Evolutionary conservation across 108 stramenopile species (phyloP), one percentile per base, ranked within the genome.

Genomic region (Cyclotella atomus): DNA sequence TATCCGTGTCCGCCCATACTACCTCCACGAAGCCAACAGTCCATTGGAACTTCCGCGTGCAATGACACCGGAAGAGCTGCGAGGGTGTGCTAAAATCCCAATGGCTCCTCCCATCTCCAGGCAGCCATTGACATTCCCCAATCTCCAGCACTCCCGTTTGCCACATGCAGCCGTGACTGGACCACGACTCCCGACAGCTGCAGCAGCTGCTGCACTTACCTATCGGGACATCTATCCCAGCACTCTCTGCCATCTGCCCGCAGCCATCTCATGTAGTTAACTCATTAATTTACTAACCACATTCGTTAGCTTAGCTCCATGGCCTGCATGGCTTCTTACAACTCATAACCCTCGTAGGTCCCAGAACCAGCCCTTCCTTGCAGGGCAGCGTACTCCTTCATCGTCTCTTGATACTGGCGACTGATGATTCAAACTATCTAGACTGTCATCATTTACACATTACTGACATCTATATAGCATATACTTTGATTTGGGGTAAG

Each of bases 21-120:
- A 72, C 9, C 5, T 62, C 15, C 59, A 60, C 36, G 17, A 33
- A 16, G 7, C 7, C 10, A 35, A 32, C 16, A 33, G n/a, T 8
- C 60, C 36, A 19, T 19, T n/a, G 3, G 17, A 38, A n/a, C 20
- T 62, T 4, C 36, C 36, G 4, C 12, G 60, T 6, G 36, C 60
- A n/a, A 16, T 21, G 38, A n/a, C 30, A 21, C 60, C 60, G 10
- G 14, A 30, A 25, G 30, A 25, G 19, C 60, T 62, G 60, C 27
- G 36, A 62, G 60, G 60, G 60, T 62, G 60, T 62, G 60, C 30
- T 62, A 30, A 21, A 62, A 62, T 23, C 12, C 50, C 21, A 41
- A 41, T 41, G 38, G 38, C 38, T 12, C 38, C 38, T 9, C 9
- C 38, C 38, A 9, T 9, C 38, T 9, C 9, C 38, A 41, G 38